A percentile compares a stretch with the other conserved stretches of the same genome.
Conservation (phyloP, 345 rosid species). For the Gossypium thurberi region DNA sequence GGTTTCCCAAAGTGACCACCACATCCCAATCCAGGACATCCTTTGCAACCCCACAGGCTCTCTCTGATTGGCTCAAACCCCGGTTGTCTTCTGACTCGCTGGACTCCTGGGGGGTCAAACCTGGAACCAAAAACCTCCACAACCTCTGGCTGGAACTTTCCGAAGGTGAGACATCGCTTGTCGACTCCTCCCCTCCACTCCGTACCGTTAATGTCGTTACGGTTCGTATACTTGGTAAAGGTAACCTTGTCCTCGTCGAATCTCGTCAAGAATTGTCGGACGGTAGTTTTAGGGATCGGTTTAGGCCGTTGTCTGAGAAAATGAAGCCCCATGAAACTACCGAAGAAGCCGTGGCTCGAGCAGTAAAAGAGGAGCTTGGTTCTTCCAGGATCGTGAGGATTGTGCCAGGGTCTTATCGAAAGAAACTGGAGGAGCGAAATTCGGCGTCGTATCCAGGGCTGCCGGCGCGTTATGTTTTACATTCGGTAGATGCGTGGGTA, state of each 20-base stretch:
- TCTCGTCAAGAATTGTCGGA: conserved; percentile 76
- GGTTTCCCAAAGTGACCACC: conserved; percentile 35
- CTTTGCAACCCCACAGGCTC: conserved; percentile 67
- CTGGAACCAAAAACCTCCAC: conserved; percentile 91
- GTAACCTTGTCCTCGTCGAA: conserved; percentile 47
- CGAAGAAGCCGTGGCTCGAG: conserved; percentile 61
- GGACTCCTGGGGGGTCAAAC: conserved; percentile 81
- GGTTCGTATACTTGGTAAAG: conserved; percentile 40
- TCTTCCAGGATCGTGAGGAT: conserved; percentile 33
- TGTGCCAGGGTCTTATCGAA: conserved; percentile 45
- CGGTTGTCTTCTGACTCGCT: conserved; percentile 73
- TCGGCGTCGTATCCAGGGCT: conserved; percentile 74
- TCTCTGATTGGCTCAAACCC: conserved; percentile 80
- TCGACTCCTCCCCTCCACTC: conserved; percentile 63
- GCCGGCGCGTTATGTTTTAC: conserved; percentile 67
- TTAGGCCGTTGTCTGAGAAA: conserved; percentile 76
- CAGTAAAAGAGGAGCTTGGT: conserved; percentile 78
- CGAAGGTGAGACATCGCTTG: conserved; percentile 66
- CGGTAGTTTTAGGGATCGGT: conserved; percentile 56
- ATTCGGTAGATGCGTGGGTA: conserved; percentile 60
- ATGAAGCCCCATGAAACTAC: conserved; percentile 72
- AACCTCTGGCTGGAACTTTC: conserved; percentile 91
- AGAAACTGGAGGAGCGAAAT: conserved; percentile 61
- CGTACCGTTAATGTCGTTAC: conserved; percentile 67
- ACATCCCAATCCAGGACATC: conserved; percentile 35